These are phyloP conservation scores for Lachancea thermotolerans DNA, from an alignment of 805 yeast species.

Conservation along the genomic window DNA sequence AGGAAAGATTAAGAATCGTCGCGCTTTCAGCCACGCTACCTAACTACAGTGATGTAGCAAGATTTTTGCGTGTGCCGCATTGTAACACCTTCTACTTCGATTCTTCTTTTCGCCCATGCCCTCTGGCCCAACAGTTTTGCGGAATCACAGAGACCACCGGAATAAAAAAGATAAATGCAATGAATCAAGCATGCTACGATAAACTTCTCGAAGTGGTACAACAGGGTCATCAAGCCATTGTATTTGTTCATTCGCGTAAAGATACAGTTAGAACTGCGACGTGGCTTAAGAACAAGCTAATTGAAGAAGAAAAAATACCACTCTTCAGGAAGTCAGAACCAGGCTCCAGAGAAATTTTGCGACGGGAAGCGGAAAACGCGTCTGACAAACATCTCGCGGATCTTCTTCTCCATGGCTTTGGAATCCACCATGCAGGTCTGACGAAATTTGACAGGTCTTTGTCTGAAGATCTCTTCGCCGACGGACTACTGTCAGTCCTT, in stretches of 20 bases:
- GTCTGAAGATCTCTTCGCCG: slow-evolving; percentile 83
- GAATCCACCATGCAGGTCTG: slow-evolving; percentile 90
- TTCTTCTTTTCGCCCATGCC: slow-evolving; percentile 83
- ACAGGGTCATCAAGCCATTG: slow-evolving; percentile 70
- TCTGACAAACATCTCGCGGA: slow-evolving; percentile 49
- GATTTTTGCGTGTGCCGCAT: slow-evolving; percentile 61
- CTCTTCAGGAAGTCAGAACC: slow-evolving; percentile 39
- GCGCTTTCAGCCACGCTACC: slow-evolving; percentile 94
- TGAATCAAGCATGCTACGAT: slow-evolving; percentile 88
- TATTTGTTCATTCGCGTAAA: slow-evolving; percentile 90
- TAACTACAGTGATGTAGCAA: slow-evolving; percentile 79
- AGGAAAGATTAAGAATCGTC: slow-evolving; percentile 56
- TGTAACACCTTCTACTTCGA: slow-evolving; percentile 75
- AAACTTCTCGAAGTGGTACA: slow-evolving; percentile 57
- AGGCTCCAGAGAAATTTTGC: slow-evolving; percentile 57
- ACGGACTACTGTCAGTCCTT: slow-evolving; percentile 73
- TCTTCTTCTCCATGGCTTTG: slow-evolving; percentile 66
- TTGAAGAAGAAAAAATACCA: slow-evolving; percentile 46
- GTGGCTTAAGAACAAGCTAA: slow-evolving; percentile 56
- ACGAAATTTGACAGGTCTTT: slow-evolving; percentile 62
- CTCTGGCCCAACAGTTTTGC: slow-evolving; percentile 78
- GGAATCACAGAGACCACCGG: slow-evolving; percentile 84
- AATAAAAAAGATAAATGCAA: slow-evolving; percentile 67
- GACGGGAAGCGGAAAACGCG: slow-evolving; percentile 53
- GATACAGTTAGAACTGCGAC: slow-evolving; percentile 83